These are phyloP conservation scores for Calonectria henricotiae DNA, from an alignment of 2,329 filamentous ascomycete genomes.

Conservation along the genomic window DNA sequence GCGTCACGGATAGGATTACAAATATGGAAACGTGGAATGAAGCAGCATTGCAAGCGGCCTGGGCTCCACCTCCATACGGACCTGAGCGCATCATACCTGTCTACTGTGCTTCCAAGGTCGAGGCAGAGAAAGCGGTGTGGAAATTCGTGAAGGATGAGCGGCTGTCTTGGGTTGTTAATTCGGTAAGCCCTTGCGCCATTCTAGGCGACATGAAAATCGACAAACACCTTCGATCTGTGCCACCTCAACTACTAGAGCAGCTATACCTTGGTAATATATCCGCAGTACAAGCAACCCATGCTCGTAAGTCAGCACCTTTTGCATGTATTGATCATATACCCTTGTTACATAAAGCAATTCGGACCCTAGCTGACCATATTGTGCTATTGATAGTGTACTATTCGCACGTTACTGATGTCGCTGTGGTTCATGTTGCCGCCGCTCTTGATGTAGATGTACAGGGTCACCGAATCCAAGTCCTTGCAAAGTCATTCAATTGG, in stretches of 20 bases:
- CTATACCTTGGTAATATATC: conserved; percentile 41
- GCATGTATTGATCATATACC: too few relatives aligned
- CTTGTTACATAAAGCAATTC: too few relatives aligned
- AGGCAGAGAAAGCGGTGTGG: conserved; percentile 47
- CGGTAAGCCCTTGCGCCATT: conserved; percentile 40
- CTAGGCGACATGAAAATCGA: conserved; percentile 37
- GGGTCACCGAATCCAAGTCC: conserved; percentile 35
- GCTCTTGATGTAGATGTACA: conserved; percentile 39
- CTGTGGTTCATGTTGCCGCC: conserved; percentile 44
- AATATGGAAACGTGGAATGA: conserved; percentile 47
- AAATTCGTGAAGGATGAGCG: conserved; percentile 44
- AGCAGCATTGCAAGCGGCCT: conserved; percentile 29
- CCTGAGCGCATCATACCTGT: conserved; percentile 34
- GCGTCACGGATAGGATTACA: conserved; percentile 14
- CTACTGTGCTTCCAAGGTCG: conserved; percentile 37
- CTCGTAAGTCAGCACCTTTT: conserved; percentile 31
- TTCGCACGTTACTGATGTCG: conserved; percentile 44
- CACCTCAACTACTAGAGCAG: conserved; percentile 44
- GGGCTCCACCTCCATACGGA: conserved; percentile 44
- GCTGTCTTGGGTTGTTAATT: conserved; percentile 43
- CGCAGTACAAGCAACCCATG: conserved; percentile 22
- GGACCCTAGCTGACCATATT: not conserved
- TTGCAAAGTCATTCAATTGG: conserved; percentile 42
- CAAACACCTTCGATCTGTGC: conserved; percentile 41
- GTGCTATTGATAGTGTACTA: conserved; percentile 41